phyloP scores from a whole-genome alignment of 768 basidiomycete species.

The Leccinum subgranulosum region DNA sequence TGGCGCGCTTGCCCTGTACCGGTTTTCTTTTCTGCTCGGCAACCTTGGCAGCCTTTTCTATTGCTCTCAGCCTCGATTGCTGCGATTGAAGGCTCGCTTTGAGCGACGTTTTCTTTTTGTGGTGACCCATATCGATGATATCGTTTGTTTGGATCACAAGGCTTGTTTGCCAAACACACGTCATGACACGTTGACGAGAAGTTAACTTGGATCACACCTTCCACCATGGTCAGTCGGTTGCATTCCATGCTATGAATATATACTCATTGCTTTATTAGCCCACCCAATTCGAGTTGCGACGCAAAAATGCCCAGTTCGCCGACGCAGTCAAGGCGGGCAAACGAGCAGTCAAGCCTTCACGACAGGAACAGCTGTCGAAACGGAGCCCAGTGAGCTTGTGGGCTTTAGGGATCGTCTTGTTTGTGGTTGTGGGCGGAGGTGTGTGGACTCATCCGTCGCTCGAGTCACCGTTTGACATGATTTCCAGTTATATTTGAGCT shows the following conservation, averaged over 20 bases:
- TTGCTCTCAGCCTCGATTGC: constrained; percentile 61
- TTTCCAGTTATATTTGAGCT: constrained; percentile 71
- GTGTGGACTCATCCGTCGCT: not conserved
- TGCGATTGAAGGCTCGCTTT: constrained; percentile 70
- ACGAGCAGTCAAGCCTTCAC: constrained; percentile 68
- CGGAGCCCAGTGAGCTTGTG: constrained; percentile 72
- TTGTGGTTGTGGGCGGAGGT: constrained; percentile 83
- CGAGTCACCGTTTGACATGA: constrained; percentile 3
- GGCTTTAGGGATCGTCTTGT: constrained; percentile 70
- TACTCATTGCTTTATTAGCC: constrained; percentile 42
- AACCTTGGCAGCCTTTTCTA: constrained; percentile 49
- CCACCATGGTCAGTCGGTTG: constrained; percentile 27
- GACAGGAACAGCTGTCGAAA: constrained; percentile 68
- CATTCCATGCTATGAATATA: not conserved
- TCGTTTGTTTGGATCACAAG: constrained; percentile 31
- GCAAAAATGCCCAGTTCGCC: constrained; percentile 79
- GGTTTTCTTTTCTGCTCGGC: constrained; percentile 42
- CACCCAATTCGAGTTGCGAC: constrained; percentile 79
- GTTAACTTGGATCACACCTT: too few relatives aligned
- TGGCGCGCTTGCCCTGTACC: constrained; percentile 15
- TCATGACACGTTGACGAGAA: constrained; percentile 17
- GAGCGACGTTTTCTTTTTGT: constrained; percentile 54
- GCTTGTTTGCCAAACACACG: constrained; percentile 25
- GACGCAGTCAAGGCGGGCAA: constrained; percentile 70
- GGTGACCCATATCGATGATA: constrained; percentile 37